Conservation (phyloP, 306 rosid species). For the Neltuma alba region DNA sequence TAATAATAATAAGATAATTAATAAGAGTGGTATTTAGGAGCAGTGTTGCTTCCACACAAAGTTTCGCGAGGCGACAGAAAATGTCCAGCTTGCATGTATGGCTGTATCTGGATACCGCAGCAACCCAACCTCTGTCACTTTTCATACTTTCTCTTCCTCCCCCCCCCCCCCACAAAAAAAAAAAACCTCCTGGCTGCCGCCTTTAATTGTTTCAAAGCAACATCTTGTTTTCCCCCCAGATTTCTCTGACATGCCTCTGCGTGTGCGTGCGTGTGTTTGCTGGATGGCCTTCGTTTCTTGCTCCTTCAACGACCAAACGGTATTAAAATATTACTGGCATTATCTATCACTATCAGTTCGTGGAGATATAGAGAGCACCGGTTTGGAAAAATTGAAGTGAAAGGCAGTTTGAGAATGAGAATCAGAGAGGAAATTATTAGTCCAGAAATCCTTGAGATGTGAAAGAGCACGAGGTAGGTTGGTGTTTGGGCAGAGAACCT, state of each 20-base stretch:
- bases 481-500: neutral
- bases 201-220: slow-evolving; percentile 9
- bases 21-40: no score
- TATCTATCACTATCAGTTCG: neutral
- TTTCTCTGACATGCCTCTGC: neutral
- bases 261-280: neutral
- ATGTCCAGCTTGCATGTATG: neutral
- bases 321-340: neutral
- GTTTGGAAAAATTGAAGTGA: neutral
- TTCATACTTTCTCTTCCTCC: no score
- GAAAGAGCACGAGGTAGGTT: no score
- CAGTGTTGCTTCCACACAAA: neutral
- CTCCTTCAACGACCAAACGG: neutral
- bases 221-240: neutral
- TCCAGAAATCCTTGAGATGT: no score
- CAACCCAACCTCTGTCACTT: no score
- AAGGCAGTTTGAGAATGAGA: no score
- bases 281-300: neutral
- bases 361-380: neutral
- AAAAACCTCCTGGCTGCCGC: no score
- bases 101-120: neutral
- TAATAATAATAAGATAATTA: no score
- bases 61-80: neutral
- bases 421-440: neutral
- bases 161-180: no score